Conservation (phyloP, 2,329 filamentous ascomycete genomes). For the Neonectria punicea region DNA sequence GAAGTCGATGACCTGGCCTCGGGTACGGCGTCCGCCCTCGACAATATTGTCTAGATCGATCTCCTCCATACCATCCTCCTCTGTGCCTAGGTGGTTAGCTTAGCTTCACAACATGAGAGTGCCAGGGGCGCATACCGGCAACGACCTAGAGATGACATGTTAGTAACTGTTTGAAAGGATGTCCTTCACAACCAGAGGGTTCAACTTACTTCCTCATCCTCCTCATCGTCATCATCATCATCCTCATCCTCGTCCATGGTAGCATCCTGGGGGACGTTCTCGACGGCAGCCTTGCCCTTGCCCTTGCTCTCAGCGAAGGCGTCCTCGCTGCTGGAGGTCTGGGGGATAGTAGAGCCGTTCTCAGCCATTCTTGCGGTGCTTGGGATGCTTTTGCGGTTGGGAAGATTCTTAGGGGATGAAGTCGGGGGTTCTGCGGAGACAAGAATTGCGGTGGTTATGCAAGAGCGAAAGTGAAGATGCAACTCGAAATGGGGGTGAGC, state of each 20-base stretch:
- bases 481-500: slow-evolving; percentile 43
- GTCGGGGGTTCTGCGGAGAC: slow-evolving; percentile 22
- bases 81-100: slow-evolving; percentile 58
- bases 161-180: slow-evolving; percentile 31
- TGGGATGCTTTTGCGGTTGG: not conserved
- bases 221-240: slow-evolving; percentile 74
- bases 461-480: slow-evolving; percentile 36
- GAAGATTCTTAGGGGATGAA: slow-evolving; percentile 1
- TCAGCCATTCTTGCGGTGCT: slow-evolving; percentile 56
- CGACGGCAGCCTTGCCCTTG: slow-evolving; percentile 81
- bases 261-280: slow-evolving; percentile 64
- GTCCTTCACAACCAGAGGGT: not conserved
- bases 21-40: slow-evolving; percentile 80
- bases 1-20: slow-evolving; percentile 92
- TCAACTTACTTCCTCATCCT: slow-evolving; percentile 46
- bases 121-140: slow-evolving; percentile 39
- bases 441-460: slow-evolving; percentile 27
- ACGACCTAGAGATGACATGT: slow-evolving; percentile 40
- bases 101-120: slow-evolving; percentile 25
- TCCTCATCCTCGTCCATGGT: slow-evolving; percentile 82
- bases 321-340: slow-evolving; percentile 51
- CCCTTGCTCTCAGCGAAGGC: slow-evolving; percentile 73
- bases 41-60: slow-evolving; percentile 94
- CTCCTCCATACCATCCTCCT: slow-evolving; percentile 87
- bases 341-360: slow-evolving; percentile 60